Base-by-base conservation (phyloP, 2,329 filamentous ascomycete species). In the Helotiales sp. region DNA sequence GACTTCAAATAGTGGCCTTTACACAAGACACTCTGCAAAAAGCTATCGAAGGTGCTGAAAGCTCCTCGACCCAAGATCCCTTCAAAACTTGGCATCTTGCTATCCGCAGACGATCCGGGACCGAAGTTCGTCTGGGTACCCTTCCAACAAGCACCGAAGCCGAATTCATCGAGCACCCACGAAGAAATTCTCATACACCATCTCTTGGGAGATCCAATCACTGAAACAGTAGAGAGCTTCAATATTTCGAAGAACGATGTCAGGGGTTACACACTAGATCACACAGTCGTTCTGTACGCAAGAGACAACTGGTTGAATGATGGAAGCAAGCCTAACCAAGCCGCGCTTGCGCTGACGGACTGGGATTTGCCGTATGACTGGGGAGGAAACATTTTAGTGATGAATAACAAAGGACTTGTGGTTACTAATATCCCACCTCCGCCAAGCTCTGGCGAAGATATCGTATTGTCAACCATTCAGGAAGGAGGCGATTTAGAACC, bases 281-380 rank as follows among this genome's bases (percentile, higher is more conserved):
- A 57, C 28, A 58, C 50, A 13, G 52, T 64, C 22, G 40, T 64
- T 22, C 8, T 64, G 5, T 49, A 47, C 49, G 61, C 50, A 32
- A 47, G 61, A 26, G 52, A 58, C 37, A 49, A 58, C 45, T 58
- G 50, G 61, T 20, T 63, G 26, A 30, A 49, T n/a, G 61, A 64
- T 64, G 40, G 50, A 24, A 64, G 61, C 24, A 64, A 64, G 13
- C 61, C 61, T n/a, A 64, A 64, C 30, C 61, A 64, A 58, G 61
- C 61, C 4, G 61, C 52, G 17, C 61, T 64, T 17, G 52, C 52
- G 8, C 17, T 64, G 28, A 58, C 37, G 50, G 52, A 64, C 45
- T 64, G 40, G 61, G 40, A 58, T 10, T 7, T 64, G 40, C 61
- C 61, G 6, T 64, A 43, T 43, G 61, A 64, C 50, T 64, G 61